Percentiles rank a stretch among this genome's conserved stretches.
These are phyloP conservation scores for Niveomyces coronatus DNA, from an alignment of 2,329 filamentous ascomycete species.

Conservation along the genomic window DNA sequence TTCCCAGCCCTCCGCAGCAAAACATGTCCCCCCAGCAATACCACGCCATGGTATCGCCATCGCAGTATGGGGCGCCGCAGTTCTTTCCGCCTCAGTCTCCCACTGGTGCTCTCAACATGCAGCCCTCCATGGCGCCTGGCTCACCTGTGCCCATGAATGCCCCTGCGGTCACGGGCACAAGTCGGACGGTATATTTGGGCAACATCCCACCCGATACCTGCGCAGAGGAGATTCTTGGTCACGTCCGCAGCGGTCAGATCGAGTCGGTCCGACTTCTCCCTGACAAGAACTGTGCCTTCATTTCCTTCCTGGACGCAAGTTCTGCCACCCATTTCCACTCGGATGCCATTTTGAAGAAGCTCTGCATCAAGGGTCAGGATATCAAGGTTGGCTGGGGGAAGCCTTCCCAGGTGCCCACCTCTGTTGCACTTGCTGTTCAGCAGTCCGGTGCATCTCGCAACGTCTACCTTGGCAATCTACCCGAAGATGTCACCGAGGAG, in stretches of 20 bases:
- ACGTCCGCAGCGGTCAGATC: slow-evolving; percentile 94
- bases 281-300: slow-evolving; percentile 99
- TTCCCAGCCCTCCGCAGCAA: slow-evolving; percentile 66
- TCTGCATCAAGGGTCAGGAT: slow-evolving; percentile 96
- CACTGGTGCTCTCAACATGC: slow-evolving; percentile 58
- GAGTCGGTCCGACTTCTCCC: slow-evolving; percentile 95
- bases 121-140: slow-evolving; percentile 50
- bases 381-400: slow-evolving; percentile 99
- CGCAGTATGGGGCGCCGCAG: slow-evolving; percentile 69
- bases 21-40: slow-evolving; percentile 75
- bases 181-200: slow-evolving; percentile 91
- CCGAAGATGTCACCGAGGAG: slow-evolving; percentile 83
- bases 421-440: slow-evolving; percentile 92
- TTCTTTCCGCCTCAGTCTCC: slow-evolving; percentile 87
- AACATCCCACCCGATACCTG: slow-evolving; percentile 98
- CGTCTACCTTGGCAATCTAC: slow-evolving; percentile 88
- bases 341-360: slow-evolving; percentile 98
- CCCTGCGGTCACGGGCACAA: slow-evolving; percentile 80
- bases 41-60: slow-evolving; percentile 76
- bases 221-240: slow-evolving; percentile 91
- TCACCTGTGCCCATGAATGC: slow-evolving; percentile 67
- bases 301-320: slow-evolving; percentile 95
- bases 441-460: slow-evolving; percentile 95
- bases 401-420: slow-evolving; percentile 93
- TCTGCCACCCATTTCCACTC: slow-evolving; percentile 99